These are phyloP conservation scores for Suillus luteus DNA, from an alignment of 768 basidiomycete species.

Conservation along the genomic window DNA sequence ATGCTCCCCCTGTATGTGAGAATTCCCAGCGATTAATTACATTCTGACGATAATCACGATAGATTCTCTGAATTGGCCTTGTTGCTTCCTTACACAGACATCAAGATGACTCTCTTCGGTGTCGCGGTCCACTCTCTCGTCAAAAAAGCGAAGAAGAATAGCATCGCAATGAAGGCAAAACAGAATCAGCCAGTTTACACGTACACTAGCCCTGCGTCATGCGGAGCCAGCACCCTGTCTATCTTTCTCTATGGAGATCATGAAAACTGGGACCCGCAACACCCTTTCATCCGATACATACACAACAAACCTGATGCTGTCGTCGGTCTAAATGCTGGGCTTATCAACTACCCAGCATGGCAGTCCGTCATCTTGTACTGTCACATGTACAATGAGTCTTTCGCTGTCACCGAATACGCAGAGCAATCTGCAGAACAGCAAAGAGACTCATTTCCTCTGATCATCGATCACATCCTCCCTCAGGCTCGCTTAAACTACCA, in stretches of 20 bases:
- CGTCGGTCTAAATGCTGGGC: slow-evolving; percentile 43
- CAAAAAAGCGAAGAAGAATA: slow-evolving; percentile 33
- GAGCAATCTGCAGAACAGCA: slow-evolving; percentile 38
- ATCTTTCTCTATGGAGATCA: slow-evolving; percentile 37
- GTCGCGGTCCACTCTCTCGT: slow-evolving; percentile 32
- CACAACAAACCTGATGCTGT: slow-evolving; percentile 41
- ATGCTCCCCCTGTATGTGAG: slow-evolving; percentile 41
- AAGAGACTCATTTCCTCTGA: slow-evolving; percentile 30
- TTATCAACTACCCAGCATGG: slow-evolving; percentile 41
- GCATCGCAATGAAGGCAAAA: slow-evolving; percentile 34
- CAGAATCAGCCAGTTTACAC: slow-evolving; percentile 32
- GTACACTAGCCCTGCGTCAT: slow-evolving; percentile 39
- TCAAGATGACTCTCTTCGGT: slow-evolving; percentile 45
- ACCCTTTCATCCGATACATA: slow-evolving; percentile 17
- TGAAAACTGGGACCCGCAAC: slow-evolving; percentile 29
- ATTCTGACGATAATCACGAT: slow-evolving; percentile 6
- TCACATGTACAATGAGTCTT: slow-evolving; percentile 29
- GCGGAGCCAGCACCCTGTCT: slow-evolving; percentile 40
- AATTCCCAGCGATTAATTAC: neutral
- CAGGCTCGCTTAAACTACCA: slow-evolving; percentile 19
- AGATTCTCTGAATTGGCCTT: slow-evolving; percentile 52
- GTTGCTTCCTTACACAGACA: slow-evolving; percentile 46
- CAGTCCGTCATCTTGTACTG: slow-evolving; percentile 35
- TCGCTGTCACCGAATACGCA: slow-evolving; percentile 38
- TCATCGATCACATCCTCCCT: slow-evolving; percentile 28